A percentile compares a stretch with the other conserved stretches of the same genome.
Evolutionary conservation across 2,329 filamentous ascomycete species (phyloP).

Genomic region (Polychaeton citri): DNA sequence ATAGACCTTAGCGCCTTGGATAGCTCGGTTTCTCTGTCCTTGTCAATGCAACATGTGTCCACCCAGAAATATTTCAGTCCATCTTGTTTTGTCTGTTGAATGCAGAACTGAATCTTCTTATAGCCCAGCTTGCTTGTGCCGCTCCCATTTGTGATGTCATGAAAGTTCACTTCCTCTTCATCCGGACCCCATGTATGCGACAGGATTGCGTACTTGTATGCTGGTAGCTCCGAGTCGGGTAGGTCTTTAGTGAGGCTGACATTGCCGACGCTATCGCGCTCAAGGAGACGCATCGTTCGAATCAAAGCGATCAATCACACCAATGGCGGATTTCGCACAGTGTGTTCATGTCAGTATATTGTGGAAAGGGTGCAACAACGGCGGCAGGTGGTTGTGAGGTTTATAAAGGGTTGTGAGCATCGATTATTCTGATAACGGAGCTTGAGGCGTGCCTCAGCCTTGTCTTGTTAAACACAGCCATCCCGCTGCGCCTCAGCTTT

Average conservation of each 20-base stretch:
- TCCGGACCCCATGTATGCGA: conserved; percentile 21
- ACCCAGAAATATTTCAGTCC: conserved; percentile 9
- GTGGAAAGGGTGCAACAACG: no score
- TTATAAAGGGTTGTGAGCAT: no score
- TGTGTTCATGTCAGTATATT: no score
- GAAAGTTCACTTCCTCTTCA: conserved; percentile 16
- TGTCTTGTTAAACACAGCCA: no score
- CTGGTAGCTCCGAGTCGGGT: conserved; percentile 4
- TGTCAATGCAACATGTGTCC: conserved; percentile 15
- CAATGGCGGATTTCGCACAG: no score
- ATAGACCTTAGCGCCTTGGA: conserved; percentile 10
- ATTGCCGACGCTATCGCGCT: background rate
- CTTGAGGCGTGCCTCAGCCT: no score
- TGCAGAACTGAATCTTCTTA: conserved; percentile 10
- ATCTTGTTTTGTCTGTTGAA: conserved; percentile 8
- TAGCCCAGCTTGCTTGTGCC: conserved; percentile 8
- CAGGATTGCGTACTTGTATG: conserved; percentile 22
- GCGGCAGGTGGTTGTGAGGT: no score
- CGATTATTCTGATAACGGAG: no score
- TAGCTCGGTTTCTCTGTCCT: conserved; percentile 8
- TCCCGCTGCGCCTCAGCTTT: no score
- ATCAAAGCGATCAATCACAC: no score
- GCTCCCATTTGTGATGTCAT: conserved; percentile 10
- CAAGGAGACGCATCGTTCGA: background rate
- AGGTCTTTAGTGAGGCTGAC: background rate